Evolutionary conservation across 257 asterid genomes (phyloP).

Genomic region (Gardenia jasminoides): DNA sequence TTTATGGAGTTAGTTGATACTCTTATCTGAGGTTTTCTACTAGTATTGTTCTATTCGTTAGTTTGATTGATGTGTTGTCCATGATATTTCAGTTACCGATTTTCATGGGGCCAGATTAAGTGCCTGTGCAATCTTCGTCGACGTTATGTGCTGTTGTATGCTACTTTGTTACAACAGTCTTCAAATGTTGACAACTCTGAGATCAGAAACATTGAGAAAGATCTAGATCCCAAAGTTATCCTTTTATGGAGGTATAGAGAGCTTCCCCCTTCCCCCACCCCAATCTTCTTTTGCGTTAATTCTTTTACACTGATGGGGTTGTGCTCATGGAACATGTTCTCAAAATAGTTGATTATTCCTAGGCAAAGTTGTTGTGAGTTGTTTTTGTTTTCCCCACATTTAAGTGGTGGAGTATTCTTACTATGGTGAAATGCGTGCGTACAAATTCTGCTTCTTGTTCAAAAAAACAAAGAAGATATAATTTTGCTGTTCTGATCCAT

Average conservation of each 20-base stretch:
- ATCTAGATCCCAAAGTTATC: slow-evolving; percentile 91
- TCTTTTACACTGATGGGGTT: not conserved
- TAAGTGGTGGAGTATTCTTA: not conserved
- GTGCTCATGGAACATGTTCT: not conserved
- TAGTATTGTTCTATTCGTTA: not conserved
- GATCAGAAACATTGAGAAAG: slow-evolving; percentile 75
- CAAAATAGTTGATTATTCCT: not conserved
- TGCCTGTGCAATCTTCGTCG: slow-evolving; percentile 81
- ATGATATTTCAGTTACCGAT: slow-evolving; percentile 59
- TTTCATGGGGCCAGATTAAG: slow-evolving; percentile 92
- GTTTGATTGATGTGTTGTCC: not conserved
- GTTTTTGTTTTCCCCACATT: not conserved
- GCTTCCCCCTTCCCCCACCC: slow-evolving; percentile 8
- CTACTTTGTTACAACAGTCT: slow-evolving; percentile 68
- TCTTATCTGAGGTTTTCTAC: not conserved
- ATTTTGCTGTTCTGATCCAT: not conserved
- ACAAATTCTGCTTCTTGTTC: not conserved
- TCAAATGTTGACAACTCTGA: slow-evolving; percentile 42
- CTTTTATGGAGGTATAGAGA: slow-evolving; percentile 83
- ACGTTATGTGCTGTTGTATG: slow-evolving; percentile 86
- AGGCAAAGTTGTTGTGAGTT: not conserved
- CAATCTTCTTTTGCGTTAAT: slow-evolving; percentile 1
- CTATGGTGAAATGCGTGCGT: too few relatives aligned
- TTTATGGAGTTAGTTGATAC: not conserved
- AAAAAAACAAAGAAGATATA: too few relatives aligned